Evolutionary conservation across 495 filamentous ascomycete genomes (phyloP).

Genomic region (Hyaloscypha finlandica): DNA sequence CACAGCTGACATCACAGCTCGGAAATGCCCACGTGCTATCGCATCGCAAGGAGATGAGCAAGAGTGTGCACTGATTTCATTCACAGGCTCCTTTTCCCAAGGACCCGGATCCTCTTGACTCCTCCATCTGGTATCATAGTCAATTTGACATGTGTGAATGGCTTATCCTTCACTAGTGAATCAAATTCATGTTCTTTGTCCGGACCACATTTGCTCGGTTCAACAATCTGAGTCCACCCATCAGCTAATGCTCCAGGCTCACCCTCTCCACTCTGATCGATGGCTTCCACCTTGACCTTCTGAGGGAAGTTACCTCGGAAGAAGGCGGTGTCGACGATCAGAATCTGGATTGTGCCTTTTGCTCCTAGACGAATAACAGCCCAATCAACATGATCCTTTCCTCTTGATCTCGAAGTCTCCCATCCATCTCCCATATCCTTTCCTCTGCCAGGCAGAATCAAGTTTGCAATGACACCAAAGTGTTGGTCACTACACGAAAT

Average conservation of each 20-base stretch:
- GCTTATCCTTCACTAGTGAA: slow-evolving; percentile 50
- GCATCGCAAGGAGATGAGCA: background rate
- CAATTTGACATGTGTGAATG: slow-evolving; percentile 81
- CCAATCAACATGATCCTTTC: slow-evolving; percentile 83
- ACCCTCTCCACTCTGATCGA: slow-evolving; percentile 53
- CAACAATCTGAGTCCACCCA: slow-evolving; percentile 70
- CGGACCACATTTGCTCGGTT: slow-evolving; percentile 68
- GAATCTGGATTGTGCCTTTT: slow-evolving; percentile 65
- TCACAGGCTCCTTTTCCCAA: slow-evolving; percentile 58
- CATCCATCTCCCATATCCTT: slow-evolving; percentile 94
- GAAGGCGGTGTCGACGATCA: slow-evolving; percentile 86
- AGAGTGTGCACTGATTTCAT: background rate
- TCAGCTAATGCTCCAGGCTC: slow-evolving; percentile 59
- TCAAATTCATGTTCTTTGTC: slow-evolving; percentile 80
- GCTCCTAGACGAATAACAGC: slow-evolving; percentile 76
- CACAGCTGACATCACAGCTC: background rate
- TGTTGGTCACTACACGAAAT: slow-evolving; percentile 81
- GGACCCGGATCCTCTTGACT: slow-evolving; percentile 82
- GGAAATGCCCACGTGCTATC: background rate
- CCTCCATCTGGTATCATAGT: slow-evolving; percentile 92
- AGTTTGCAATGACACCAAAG: slow-evolving; percentile 79
- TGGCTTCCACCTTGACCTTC: slow-evolving; percentile 69
- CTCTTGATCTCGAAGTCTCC: slow-evolving; percentile 83
- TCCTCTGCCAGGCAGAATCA: slow-evolving; percentile 82
- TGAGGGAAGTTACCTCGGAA: slow-evolving; percentile 91